Evolutionary conservation across 2,329 filamentous ascomycete genomes (phyloP).

Genomic region (Aspergillus latus): DNA sequence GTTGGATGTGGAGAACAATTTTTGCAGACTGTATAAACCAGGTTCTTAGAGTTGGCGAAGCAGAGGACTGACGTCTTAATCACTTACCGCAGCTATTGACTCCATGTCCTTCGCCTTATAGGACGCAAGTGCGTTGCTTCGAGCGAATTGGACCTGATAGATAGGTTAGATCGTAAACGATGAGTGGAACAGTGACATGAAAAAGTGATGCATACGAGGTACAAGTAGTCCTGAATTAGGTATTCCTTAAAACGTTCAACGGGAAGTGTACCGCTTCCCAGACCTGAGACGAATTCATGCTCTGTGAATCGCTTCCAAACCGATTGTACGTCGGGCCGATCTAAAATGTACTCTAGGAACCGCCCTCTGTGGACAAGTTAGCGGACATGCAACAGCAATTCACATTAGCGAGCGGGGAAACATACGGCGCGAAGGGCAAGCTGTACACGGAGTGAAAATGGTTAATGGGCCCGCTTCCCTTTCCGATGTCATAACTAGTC

Average conservation of each 20-base stretch:
- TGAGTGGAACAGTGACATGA: neutral
- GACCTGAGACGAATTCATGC: conserved; percentile 75
- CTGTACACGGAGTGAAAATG: conserved; percentile 64
- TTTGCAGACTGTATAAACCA: conserved; percentile 54
- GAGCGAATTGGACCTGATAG: conserved; percentile 74
- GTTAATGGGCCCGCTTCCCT: conserved; percentile 64
- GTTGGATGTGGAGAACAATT: conserved; percentile 73
- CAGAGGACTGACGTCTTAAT: neutral
- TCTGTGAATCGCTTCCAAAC: conserved; percentile 76
- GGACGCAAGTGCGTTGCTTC: conserved; percentile 78
- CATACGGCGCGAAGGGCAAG: conserved; percentile 59
- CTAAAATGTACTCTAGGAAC: conserved; percentile 80
- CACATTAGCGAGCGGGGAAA: conserved; percentile 2
- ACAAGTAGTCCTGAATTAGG: conserved; percentile 89
- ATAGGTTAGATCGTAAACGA: conserved; percentile 6
- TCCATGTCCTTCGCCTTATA: conserved; percentile 78
- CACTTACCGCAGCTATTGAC: conserved; percentile 68
- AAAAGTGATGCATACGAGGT: conserved; percentile 59
- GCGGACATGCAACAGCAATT: neutral
- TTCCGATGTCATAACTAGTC: conserved; percentile 56
- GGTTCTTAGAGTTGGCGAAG: neutral
- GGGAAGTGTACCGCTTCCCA: conserved; percentile 74
- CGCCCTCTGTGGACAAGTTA: conserved; percentile 52
- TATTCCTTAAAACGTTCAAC: conserved; percentile 81
- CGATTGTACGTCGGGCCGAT: conserved; percentile 68